Conservation (phyloP, 2,329 filamentous ascomycete genomes). For the Pseudogymnoascus sp. region DNA sequence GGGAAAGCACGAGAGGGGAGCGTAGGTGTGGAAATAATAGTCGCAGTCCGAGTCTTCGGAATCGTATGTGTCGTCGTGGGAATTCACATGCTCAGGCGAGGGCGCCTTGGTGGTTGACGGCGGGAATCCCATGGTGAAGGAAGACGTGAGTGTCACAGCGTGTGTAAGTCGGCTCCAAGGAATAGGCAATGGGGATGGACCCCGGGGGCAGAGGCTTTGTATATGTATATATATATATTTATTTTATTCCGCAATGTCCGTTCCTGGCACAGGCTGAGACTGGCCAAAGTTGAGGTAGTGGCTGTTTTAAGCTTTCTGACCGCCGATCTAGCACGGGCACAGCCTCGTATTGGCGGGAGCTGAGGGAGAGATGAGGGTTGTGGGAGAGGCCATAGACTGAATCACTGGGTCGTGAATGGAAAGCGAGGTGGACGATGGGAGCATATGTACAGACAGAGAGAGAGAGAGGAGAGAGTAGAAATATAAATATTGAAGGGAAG, state of each 20-base stretch:
- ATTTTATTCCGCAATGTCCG: background rate
- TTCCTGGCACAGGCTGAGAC: background rate
- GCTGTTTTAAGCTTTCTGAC: background rate
- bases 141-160: background rate
- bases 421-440: background rate
- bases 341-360: background rate
- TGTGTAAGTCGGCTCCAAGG: background rate
- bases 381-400: constrained; percentile 1
- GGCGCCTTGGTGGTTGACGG: background rate
- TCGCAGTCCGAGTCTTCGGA: constrained; percentile 27
- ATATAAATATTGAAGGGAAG: background rate
- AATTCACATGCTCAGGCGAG: background rate
- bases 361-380: background rate
- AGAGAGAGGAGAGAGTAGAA: background rate
- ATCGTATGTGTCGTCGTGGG: background rate
- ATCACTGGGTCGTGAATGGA: background rate
- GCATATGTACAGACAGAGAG: background rate
- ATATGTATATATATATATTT: background rate
- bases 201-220: background rate
- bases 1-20: constrained; percentile 58
- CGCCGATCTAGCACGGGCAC: background rate
- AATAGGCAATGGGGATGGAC: background rate
- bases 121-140: background rate
- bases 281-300: background rate
- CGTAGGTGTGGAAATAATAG: constrained; percentile 50